Evolutionary conservation across 257 asterid genomes (phyloP), one percentile per base, ranked within the genome.

Genomic region (Solanum pimpinellifolium): DNA sequence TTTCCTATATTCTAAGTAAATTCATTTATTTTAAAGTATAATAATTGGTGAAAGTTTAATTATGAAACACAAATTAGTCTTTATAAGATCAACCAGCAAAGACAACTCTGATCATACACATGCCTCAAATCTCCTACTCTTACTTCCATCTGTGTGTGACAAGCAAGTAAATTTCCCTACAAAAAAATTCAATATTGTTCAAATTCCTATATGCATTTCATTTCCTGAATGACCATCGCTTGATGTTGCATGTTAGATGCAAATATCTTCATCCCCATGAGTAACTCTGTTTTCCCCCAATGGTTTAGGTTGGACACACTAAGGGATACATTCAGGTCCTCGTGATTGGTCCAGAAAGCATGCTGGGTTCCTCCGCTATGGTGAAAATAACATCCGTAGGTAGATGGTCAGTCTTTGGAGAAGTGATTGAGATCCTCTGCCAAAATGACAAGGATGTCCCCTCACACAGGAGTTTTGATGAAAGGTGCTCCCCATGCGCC

Each of bases 321-420:
- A 97, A 97, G 91, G 99, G 98, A 87, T 97, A 97, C 88, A 91
- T 97, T 86, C 99, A 97, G 89, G 99, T 97, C 59, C 95, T 97
- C 60, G 98, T 97, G 82, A 89, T 87, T 85, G 99, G 99, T 52
- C 90, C 96, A 47, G 94, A 91, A 86, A 95, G 94, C 96, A 86
- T 97, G 97, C 83, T 93, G 90, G 99, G 99, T 41, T 86, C 93
- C 86, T 97, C 99, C 29, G 97, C 97, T 60, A 89, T 90, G 86
- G 98, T 90, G 88, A 95, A 93, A 87, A 95, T 97, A 91, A 94
- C 94, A 52, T 95, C 99, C 23, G 91, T 93, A 18, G 98, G 98
- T 56, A 94, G 99, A 90, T 97, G 99, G 99, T 95, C 99, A 20
- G 98, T 97, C 88, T 95, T 95, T 27, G 99, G 99, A 6, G 98